Conservation (phyloP, 108 stramenopile genomes). For the Skeletonema costatum region DNA sequence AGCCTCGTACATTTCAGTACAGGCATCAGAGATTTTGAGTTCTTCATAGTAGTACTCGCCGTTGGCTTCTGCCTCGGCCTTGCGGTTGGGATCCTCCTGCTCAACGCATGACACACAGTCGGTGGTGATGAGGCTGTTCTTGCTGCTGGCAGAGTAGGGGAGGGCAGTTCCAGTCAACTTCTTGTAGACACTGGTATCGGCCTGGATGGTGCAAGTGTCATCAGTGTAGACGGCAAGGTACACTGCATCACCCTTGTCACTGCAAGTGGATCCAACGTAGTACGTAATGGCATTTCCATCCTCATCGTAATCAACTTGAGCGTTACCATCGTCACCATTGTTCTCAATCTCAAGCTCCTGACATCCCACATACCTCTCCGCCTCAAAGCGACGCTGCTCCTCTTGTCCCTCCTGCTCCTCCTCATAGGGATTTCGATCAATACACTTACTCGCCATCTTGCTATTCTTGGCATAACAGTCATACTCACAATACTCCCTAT, state of each 20-base stretch:
- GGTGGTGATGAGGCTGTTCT: conserved; percentile 20
- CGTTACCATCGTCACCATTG: conserved; percentile 13
- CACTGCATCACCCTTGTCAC: conserved; percentile 58
- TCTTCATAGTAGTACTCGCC: conserved; percentile 22
- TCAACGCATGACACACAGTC: conserved; percentile 40
- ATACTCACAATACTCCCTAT: conserved; percentile 34
- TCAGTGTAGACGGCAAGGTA: conserved; percentile 66
- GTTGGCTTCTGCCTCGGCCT: conserved; percentile 12
- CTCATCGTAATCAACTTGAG: conserved; percentile 12
- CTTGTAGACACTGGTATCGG: conserved; percentile 52
- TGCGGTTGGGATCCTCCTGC: conserved; percentile 20
- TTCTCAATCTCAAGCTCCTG: conserved; percentile 26
- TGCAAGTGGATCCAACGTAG: conserved; percentile 70
- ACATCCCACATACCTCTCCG: conserved; percentile 33
- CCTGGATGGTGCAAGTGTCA: conserved; percentile 61
- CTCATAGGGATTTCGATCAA: conserved; percentile 36
- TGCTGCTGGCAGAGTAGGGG: conserved; percentile 15
- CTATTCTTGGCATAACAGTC: conserved; percentile 13
- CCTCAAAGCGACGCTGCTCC: conserved; percentile 23
- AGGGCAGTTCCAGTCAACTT: conserved; percentile 25
- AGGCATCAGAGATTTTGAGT: conserved; percentile 17
- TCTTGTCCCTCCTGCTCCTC: conserved; percentile 22
- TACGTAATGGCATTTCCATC: conserved; percentile 27
- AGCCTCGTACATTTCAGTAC: conserved; percentile 17
- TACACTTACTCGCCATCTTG: conserved; percentile 12